Percentiles rank a stretch among this genome's conserved stretches.
Evolutionary conservation across 768 basidiomycete genomes (phyloP).

Genomic region (Leucosporidium creatinivorum): DNA sequence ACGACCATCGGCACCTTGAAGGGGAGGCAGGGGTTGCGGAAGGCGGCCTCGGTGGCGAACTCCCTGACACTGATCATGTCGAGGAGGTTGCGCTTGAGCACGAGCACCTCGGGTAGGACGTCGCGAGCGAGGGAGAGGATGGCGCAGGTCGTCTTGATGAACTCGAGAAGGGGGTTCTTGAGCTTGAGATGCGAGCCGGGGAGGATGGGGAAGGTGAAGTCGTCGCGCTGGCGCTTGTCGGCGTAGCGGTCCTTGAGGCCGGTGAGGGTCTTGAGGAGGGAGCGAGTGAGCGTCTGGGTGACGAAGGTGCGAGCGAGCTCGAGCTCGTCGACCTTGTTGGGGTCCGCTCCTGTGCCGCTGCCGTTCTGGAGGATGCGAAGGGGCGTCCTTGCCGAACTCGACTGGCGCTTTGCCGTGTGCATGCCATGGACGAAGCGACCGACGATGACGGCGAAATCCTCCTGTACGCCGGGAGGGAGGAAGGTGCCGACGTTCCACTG

Average conservation of each 20-base stretch:
- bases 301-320: conserved; percentile 69
- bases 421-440: conserved; percentile 80
- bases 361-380: conserved; percentile 62
- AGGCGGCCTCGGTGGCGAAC: conserved; percentile 69
- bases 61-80: conserved; percentile 80
- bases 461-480: conserved; percentile 73
- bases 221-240: conserved; percentile 8
- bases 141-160: conserved; percentile 78
- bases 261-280: conserved; percentile 60
- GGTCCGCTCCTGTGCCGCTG: conserved; percentile 24
- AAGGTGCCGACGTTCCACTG: conserved; percentile 85
- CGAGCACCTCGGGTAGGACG: conserved; percentile 74
- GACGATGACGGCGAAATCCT: conserved; percentile 63
- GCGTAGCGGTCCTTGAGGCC: conserved; percentile 48
- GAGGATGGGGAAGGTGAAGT: conserved; percentile 70
- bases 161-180: conserved; percentile 75
- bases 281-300: conserved; percentile 67
- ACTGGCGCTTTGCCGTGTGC: conserved; percentile 56
- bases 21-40: conserved; percentile 81
- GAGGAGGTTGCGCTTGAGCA: conserved; percentile 79
- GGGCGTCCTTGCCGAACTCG: conserved; percentile 58
- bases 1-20: conserved; percentile 78
- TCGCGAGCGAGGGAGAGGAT: conserved; percentile 71
- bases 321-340: conserved; percentile 61
- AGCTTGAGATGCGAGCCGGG: conserved; percentile 78